Evolutionary conservation across 2,329 filamentous ascomycete genomes (phyloP).

Genomic region (Alternaria sp.): DNA sequence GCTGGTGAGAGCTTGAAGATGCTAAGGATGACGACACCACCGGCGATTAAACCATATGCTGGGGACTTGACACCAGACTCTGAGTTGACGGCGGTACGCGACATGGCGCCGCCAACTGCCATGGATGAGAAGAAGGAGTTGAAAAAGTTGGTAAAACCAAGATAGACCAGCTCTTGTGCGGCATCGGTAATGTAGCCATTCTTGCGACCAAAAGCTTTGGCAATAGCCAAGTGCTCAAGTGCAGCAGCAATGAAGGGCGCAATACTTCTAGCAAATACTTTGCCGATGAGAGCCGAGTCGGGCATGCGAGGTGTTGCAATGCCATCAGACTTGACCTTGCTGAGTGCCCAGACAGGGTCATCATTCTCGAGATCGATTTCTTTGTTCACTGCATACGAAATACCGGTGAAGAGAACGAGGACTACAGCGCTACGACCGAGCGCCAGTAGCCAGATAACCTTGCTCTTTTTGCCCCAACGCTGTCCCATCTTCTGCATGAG

Average conservation of each 20-base stretch:
- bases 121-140: constrained; percentile 72
- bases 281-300: constrained; percentile 58
- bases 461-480: constrained; percentile 66
- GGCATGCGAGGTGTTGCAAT: constrained; percentile 62
- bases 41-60: constrained; percentile 67
- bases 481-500: constrained; percentile 66
- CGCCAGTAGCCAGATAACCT: constrained; percentile 65
- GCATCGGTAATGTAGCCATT: constrained; percentile 71
- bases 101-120: constrained; percentile 73
- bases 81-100: constrained; percentile 72
- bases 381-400: constrained; percentile 70
- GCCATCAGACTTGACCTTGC: constrained; percentile 65
- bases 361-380: constrained; percentile 43
- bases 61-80: constrained; percentile 70
- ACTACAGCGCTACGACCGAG: constrained; percentile 69
- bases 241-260: constrained; percentile 69
- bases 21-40: constrained; percentile 67
- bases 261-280: constrained; percentile 64
- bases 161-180: constrained; percentile 71
- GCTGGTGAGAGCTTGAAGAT: constrained; percentile 69
- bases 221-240: constrained; percentile 71
- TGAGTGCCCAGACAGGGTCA: constrained; percentile 65
- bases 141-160: constrained; percentile 69
- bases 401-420: constrained; percentile 68
- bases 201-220: constrained; percentile 67